Base-by-base conservation (phyloP, 2,329 filamentous ascomycete species). In the Nemania diffusa region DNA sequence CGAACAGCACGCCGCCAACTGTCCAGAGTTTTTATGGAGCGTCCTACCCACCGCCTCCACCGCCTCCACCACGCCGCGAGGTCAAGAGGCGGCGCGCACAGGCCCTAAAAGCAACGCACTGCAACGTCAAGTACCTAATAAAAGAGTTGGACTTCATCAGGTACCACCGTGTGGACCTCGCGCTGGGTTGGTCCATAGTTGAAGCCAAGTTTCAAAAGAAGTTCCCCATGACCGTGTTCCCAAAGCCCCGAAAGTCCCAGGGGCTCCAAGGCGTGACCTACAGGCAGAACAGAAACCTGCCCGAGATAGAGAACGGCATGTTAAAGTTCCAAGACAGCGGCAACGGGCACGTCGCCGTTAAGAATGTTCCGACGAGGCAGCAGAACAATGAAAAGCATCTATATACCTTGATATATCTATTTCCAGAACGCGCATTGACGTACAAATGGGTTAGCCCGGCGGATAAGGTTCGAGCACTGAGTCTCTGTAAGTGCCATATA, bases 371-470 rank as follows among this genome's bases (percentile, higher is more conserved):
- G 67, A 74, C 76, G 3, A 70, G 77, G 32, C 29, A 73, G 0
- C 78, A 79, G 58, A n/a, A 37, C 6, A 71, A 76, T 15, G 67
- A 73, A 46, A 77, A 71, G 37, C 57, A 68, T 6, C 62, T 69
- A 44, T 77, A 71, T 64, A 70, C 71, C n/a, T 75, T 80, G 15
- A 53, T 76, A 6, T 73, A 76, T 61, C 78, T 84, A n/a, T 85
- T 82, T 63, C 84, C 84, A 1, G 83, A 85, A 64, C 78, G 82
- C 26, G 83, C 83, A 6, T 75, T 84, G 42, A 74, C 78, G 40
- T 85, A 85, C 71, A 58, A 73, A 4, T 85, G 83, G 83, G 81
- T 85, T n/a, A n/a, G n/a, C n/a, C n/a, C n/a, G n/a, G n/a, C n/a
- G n/a, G n/a, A n/a, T n/a, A n/a, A n/a, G n/a, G n/a, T n/a, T n/a